These are phyloP conservation scores for Sphagnum magellanicum DNA, from an alignment of 228 moss, liverwort and hornwort species.

Conservation along the genomic window DNA sequence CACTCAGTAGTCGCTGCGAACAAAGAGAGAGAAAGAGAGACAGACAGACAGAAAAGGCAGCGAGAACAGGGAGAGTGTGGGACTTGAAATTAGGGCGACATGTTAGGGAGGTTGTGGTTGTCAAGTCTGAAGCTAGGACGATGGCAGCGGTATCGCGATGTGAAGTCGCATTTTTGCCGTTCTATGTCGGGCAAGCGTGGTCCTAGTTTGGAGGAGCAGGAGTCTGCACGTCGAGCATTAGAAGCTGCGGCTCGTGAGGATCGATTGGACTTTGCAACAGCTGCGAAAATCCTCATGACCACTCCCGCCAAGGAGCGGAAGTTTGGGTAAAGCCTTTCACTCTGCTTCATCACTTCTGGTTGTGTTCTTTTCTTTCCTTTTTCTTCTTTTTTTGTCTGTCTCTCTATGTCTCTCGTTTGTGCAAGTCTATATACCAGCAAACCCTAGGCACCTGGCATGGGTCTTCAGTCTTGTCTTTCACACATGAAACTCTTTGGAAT, in stretches of 20 bases:
- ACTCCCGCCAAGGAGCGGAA: slow-evolving; percentile 39
- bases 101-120: too few species aligned
- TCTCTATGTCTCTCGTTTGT: too few species aligned
- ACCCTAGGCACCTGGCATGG: neutral
- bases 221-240: slow-evolving; percentile 42
- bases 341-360: neutral
- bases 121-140: too few species aligned
- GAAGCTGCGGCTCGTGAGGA: slow-evolving; percentile 78
- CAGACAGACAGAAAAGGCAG: too few species aligned
- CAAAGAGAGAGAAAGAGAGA: too few species aligned
- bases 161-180: too few species aligned
- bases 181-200: too few species aligned
- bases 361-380: neutral
- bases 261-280: slow-evolving; percentile 73
- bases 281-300: slow-evolving; percentile 70
- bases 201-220: slow-evolving; percentile 13
- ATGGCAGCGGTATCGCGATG: too few species aligned
- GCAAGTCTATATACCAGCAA: too few species aligned
- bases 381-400: neutral
- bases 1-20: too few species aligned
- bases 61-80: too few species aligned
- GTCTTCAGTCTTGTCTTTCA: neutral
- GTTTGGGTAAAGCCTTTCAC: slow-evolving; percentile 47
- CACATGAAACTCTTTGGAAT: neutral
- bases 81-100: too few species aligned